phyloP scores from a whole-genome alignment of 163 green algal species.

The Chlamydomonas reinhardtii region DNA sequence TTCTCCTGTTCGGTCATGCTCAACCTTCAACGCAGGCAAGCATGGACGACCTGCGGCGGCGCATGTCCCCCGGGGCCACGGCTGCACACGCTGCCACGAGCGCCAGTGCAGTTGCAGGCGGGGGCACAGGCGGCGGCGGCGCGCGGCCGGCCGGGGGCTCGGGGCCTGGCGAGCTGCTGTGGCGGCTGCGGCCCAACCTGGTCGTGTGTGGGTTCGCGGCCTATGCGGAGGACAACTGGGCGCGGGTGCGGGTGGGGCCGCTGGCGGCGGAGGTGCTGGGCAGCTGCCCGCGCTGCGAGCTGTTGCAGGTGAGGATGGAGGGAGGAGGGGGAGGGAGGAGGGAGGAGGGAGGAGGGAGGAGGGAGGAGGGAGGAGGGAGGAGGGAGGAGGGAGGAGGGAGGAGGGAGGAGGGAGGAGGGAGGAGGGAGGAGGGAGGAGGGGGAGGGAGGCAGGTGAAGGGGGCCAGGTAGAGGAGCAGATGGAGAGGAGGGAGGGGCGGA shows the following conservation, averaged over 20 bases:
- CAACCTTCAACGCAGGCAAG: too few species aligned
- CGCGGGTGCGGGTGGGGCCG: conserved; percentile 22
- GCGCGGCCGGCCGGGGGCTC: too few species aligned
- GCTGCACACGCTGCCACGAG: too few species aligned
- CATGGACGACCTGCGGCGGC: background rate
- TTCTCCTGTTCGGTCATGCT: background rate
- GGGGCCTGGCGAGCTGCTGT: background rate
- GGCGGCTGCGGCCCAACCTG: conserved; percentile 84
- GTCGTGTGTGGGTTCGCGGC: conserved; percentile 70
- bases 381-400: too few species aligned
- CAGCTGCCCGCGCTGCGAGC: conserved; percentile 82
- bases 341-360: background rate
- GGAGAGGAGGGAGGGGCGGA: too few species aligned
- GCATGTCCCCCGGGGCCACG: background rate
- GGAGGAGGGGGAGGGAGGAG: background rate
- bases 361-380: too few species aligned
- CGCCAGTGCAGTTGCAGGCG: too few species aligned
- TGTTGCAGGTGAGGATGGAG: conserved; percentile 64
- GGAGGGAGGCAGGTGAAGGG: too few species aligned
- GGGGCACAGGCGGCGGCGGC: conserved; percentile 1
- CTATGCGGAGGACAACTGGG: conserved; percentile 82
- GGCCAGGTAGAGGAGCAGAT: too few species aligned
- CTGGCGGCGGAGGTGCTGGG: conserved; percentile 60
- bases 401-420: too few species aligned
- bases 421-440: too few species aligned